Evolutionary conservation across 495 filamentous ascomycete species (phyloP).

Genomic region (Massariosphaeria phaeospora): DNA sequence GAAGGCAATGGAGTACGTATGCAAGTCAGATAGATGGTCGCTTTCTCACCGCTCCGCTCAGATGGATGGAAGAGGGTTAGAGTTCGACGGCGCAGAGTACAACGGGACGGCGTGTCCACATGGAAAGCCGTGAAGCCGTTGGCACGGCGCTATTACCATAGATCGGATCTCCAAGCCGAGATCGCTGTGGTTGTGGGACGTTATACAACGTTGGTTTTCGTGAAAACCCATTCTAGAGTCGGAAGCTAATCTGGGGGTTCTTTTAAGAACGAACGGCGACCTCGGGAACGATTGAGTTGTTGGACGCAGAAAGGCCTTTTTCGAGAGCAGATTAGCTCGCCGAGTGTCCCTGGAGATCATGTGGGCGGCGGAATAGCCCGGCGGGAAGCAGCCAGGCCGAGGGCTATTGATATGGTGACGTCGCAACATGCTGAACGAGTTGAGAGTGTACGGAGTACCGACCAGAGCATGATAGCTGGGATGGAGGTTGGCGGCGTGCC

Average conservation of each 20-base stretch:
- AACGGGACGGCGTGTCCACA: neutral
- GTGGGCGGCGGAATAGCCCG: neutral
- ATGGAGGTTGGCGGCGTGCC: too few relatives aligned
- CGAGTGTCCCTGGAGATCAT: slow-evolving; percentile 10
- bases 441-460: too few relatives aligned
- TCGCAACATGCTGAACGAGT: too few relatives aligned
- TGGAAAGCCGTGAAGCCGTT: neutral
- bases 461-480: too few relatives aligned
- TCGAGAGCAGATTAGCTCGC: neutral
- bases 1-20: neutral
- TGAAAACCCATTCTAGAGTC: neutral
- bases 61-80: slow-evolving; percentile 3
- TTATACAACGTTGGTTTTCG: neutral
- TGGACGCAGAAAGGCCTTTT: neutral
- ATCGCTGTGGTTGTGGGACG: slow-evolving; percentile 1
- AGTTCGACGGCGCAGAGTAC: slow-evolving; percentile 1
- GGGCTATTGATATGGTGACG: too few relatives aligned
- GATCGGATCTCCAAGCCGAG: slow-evolving; percentile 7
- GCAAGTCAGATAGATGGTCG: neutral
- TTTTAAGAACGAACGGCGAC: neutral
- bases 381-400: too few relatives aligned
- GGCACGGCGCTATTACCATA: slow-evolving; percentile 3
- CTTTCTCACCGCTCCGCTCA: neutral
- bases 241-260: neutral
- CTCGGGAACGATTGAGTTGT: neutral